Base-by-base conservation (phyloP, 177 flowering plant species). In the Vitis hybrid region DNA sequence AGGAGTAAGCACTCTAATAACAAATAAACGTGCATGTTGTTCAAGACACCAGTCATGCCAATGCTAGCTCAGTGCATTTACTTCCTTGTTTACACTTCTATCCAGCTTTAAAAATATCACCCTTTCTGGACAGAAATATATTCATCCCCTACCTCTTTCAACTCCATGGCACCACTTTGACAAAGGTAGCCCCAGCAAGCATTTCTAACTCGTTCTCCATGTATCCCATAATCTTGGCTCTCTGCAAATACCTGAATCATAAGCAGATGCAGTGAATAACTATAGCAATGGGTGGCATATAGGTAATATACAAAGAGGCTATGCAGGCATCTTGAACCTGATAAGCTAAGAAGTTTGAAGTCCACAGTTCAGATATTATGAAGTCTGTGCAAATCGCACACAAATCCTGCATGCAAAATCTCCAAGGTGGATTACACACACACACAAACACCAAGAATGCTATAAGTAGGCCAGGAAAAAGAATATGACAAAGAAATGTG, bases 171-270 rank as follows among this genome's bases (percentile, higher is more conserved):
- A 66, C 97, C 98, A 84, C 98, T 85, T 84, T 95, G 99, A 82
- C 98, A 95, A 69, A 94, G 92, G 75, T 88, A 95, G 24, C 99
- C 99, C 99, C 98, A 94, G 71, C 98, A 95, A 79, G 98, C 98
- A 87, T 76, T 92, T 84, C 97, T 89, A 17, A 95, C 98, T 69
- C 95, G 94, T 68, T 94, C 97, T 49, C 98, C 99, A 82, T 95
- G 95, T 49, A 82, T 82, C 57, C 98, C 99, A 81, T 95, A 95
- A 80, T 95, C 99, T 78, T 95, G 98, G 76, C 85, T 80, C 85
- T 94, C 98, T 6, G 98, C 99, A 82, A 95, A 95, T 18, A 92
- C 87, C 99, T 95, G 77, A 75, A 77, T 65, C 28, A 68, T 11
- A 73, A 69, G 50, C 7, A 68, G 5, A 76, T 60, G n/a, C 20